phyloP scores from a whole-genome alignment of 2,329 filamentous ascomycete genomes.

The Lachnellula occidentalis region DNA sequence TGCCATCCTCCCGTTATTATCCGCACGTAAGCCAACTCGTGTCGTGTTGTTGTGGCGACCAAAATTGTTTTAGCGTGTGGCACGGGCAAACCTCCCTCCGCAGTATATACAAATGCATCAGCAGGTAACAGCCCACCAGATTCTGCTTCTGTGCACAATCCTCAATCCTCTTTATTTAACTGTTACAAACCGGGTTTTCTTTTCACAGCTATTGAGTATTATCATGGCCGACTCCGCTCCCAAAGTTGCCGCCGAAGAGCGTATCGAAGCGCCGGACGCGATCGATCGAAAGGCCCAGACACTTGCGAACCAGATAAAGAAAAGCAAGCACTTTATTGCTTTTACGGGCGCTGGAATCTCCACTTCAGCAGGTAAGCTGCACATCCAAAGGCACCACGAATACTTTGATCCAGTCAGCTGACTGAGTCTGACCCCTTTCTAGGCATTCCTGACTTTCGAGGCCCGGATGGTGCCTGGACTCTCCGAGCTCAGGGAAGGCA shows the following conservation, averaged over 20 bases:
- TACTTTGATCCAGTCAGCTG: background rate
- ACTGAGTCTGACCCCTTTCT: background rate
- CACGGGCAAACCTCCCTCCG: too few species aligned
- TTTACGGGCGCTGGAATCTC: constrained; percentile 45
- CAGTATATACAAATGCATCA: too few species aligned
- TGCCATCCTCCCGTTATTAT: too few species aligned
- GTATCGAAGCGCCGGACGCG: constrained; percentile 25
- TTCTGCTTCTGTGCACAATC: too few species aligned
- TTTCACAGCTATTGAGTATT: background rate
- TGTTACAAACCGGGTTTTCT: too few species aligned
- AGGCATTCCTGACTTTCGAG: constrained; percentile 46
- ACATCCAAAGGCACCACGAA: background rate
- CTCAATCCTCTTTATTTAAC: too few species aligned
- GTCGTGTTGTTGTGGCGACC: too few species aligned
- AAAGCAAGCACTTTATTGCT: constrained; percentile 41
- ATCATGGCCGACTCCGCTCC: constrained; percentile 17
- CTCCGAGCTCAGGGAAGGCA: constrained; percentile 38
- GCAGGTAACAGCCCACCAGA: too few species aligned
- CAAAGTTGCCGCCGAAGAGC: constrained; percentile 22
- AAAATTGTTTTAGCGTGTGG: too few species aligned
- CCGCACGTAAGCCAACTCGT: too few species aligned
- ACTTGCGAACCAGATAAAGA: constrained; percentile 35
- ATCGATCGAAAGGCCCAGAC: constrained; percentile 35
- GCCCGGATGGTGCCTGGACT: constrained; percentile 42
- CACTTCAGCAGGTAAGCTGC: constrained; percentile 37